Conservation (phyloP, 1,139 yeast species). For the Yamadazyma sp. region DNA sequence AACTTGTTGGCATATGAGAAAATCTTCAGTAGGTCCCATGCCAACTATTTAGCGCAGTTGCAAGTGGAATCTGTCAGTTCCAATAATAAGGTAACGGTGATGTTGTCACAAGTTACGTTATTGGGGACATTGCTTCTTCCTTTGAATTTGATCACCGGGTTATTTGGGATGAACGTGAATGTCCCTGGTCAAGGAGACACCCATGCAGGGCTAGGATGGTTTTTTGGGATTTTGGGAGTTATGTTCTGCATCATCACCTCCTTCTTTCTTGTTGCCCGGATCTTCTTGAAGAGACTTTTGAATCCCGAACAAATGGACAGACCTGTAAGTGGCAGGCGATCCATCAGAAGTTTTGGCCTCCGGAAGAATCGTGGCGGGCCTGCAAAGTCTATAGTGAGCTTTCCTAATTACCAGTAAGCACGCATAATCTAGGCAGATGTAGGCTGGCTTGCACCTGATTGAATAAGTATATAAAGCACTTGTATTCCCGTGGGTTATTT, state of each 20-base stretch:
- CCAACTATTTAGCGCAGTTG: conserved; percentile 89
- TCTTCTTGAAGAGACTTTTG: conserved; percentile 33
- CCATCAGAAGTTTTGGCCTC: conserved; percentile 48
- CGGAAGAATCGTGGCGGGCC: conserved; percentile 29
- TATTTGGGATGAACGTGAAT: conserved; percentile 93
- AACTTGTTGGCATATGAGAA: conserved; percentile 87
- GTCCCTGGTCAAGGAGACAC: conserved; percentile 69
- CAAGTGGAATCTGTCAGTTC: conserved; percentile 90
- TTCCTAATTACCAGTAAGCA: conserved; percentile 31
- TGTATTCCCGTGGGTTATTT: background rate
- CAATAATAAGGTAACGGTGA: conserved; percentile 79
- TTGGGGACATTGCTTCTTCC: conserved; percentile 92
- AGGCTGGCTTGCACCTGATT: background rate
- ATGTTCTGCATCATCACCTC: conserved; percentile 32
- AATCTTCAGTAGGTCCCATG: conserved; percentile 86
- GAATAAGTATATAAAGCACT: no score
- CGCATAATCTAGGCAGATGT: background rate
- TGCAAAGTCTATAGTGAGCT: conserved; percentile 42
- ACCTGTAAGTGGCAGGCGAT: conserved; percentile 26
- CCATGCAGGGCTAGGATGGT: conserved; percentile 24
- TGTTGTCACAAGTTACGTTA: conserved; percentile 85
- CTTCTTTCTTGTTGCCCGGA: conserved; percentile 32
- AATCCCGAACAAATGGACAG: conserved; percentile 15
- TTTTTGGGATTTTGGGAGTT: conserved; percentile 39
- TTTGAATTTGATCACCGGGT: conserved; percentile 83